Conservation (phyloP, 202 grass and related monocot species). For the Sporobolus alterniflorus region DNA sequence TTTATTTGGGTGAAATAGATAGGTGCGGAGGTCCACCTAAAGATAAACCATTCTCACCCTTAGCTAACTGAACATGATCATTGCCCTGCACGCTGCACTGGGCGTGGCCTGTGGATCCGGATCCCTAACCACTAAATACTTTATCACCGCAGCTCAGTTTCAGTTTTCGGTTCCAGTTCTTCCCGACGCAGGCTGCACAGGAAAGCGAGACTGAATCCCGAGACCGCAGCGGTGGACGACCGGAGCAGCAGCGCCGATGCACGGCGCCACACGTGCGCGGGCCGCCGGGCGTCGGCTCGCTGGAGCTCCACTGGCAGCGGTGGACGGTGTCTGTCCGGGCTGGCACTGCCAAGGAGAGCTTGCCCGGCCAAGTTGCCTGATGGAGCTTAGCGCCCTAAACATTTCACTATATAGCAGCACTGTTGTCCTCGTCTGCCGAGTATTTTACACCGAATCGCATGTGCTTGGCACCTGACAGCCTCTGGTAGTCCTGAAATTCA, state of each 20-base stretch:
- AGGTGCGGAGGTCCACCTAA: no score
- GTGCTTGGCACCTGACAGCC: constrained; percentile 52
- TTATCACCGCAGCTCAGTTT: constrained; percentile 20
- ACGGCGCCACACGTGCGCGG: constrained; percentile 31
- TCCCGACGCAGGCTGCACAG: constrained; percentile 35
- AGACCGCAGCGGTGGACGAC: constrained; percentile 39
- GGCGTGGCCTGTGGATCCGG: constrained; percentile 30
- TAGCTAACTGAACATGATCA: constrained; percentile 25
- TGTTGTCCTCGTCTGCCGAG: constrained; percentile 43
- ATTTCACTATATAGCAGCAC: constrained; percentile 28
- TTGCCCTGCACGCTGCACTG: constrained; percentile 3
- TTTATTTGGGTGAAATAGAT: no score
- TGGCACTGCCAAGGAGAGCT: constrained; percentile 26
- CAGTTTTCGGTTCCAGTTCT: constrained; percentile 6
- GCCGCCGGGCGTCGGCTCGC: constrained; percentile 36
- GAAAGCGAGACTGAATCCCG: constrained; percentile 43
- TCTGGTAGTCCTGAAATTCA: constrained; percentile 29
- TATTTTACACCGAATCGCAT: constrained; percentile 43
- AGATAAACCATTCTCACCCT: no score
- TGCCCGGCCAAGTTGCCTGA: constrained; percentile 48
- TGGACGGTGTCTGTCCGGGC: constrained; percentile 53
- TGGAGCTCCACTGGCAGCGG: constrained; percentile 49
- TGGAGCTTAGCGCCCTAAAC: constrained; percentile 28
- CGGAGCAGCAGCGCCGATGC: constrained; percentile 10
- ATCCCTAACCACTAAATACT: constrained; percentile 33